Evolutionary conservation across 2,329 filamentous ascomycete genomes (phyloP).

Genomic region (Penicillium occitanis): DNA sequence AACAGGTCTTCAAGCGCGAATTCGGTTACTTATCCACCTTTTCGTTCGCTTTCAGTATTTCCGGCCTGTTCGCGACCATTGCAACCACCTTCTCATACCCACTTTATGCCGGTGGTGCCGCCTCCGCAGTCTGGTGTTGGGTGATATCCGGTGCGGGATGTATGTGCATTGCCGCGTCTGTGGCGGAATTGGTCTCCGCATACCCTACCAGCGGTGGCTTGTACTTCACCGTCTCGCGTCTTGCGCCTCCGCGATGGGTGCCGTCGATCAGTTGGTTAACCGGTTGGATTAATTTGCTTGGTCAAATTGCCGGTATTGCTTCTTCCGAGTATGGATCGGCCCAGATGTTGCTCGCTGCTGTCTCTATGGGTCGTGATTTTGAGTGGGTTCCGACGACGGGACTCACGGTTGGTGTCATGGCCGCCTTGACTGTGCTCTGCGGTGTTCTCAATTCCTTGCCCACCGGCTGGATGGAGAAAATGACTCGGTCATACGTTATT

Average conservation of each 20-base stretch:
- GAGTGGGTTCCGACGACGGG: constrained; percentile 48
- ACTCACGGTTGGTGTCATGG: constrained; percentile 57
- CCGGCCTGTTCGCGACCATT: constrained; percentile 56
- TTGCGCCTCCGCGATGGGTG: constrained; percentile 51
- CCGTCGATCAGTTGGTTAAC: constrained; percentile 53
- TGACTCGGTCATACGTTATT: constrained; percentile 59
- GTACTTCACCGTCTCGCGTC: constrained; percentile 58
- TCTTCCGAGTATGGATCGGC: constrained; percentile 59
- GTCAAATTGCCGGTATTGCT: constrained; percentile 56
- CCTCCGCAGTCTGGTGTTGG: constrained; percentile 60
- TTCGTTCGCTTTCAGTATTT: constrained; percentile 60
- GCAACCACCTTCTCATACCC: constrained; percentile 58
- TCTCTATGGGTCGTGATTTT: constrained; percentile 32
- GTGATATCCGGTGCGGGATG: constrained; percentile 57
- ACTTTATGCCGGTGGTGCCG: constrained; percentile 51
- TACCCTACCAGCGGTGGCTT: constrained; percentile 59
- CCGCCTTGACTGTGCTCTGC: constrained; percentile 53
- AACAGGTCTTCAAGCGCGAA: constrained; percentile 58
- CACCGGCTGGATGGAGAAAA: constrained; percentile 58
- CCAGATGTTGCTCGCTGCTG: constrained; percentile 50
- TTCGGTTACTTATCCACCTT: constrained; percentile 60
- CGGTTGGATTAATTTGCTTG: constrained; percentile 55
- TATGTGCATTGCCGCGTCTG: constrained; percentile 56
- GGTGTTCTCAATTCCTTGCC: constrained; percentile 57
- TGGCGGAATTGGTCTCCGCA: constrained; percentile 58